Conservation (phyloP, 1,139 yeast genomes). For the Saccharomyces pastorianus region DNA sequence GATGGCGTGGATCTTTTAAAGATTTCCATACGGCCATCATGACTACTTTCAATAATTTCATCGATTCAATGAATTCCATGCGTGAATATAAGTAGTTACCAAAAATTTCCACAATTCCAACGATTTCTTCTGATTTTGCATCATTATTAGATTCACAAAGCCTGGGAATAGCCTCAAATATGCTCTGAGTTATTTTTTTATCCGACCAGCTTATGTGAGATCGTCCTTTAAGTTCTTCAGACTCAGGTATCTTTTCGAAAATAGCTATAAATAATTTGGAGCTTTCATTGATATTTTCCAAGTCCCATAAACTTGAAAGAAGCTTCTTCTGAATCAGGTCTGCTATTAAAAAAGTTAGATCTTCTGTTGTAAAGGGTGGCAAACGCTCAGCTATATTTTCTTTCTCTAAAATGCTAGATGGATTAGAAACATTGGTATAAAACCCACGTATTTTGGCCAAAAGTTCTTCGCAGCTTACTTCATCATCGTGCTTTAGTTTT, state of each 20-base stretch:
- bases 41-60: conserved; percentile 22
- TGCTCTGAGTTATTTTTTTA: conserved; percentile 32
- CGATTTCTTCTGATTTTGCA: conserved; percentile 27
- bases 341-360: conserved; percentile 39
- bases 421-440: conserved; percentile 27
- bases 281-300: conserved; percentile 25
- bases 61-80: conserved; percentile 18
- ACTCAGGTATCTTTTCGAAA: conserved; percentile 42
- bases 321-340: conserved; percentile 34
- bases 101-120: conserved; percentile 43
- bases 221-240: conserved; percentile 16
- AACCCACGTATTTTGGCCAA: conserved; percentile 29
- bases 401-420: conserved; percentile 7
- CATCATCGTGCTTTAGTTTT: conserved; percentile 19
- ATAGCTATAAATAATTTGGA: conserved; percentile 39
- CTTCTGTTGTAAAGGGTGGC: conserved; percentile 41
- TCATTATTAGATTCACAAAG: not conserved
- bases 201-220: conserved; percentile 24
- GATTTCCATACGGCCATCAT: conserved; percentile 37
- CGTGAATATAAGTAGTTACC: conserved; percentile 24
- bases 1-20: conserved; percentile 34
- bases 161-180: conserved; percentile 20
- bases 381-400: conserved; percentile 16
- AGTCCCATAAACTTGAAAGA: conserved; percentile 24
- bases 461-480: conserved; percentile 18